Percentiles rank a stretch among this genome's conserved stretches.
phyloP scores from a whole-genome alignment of 768 basidiomycete species.

The Tulasnella sp. region DNA sequence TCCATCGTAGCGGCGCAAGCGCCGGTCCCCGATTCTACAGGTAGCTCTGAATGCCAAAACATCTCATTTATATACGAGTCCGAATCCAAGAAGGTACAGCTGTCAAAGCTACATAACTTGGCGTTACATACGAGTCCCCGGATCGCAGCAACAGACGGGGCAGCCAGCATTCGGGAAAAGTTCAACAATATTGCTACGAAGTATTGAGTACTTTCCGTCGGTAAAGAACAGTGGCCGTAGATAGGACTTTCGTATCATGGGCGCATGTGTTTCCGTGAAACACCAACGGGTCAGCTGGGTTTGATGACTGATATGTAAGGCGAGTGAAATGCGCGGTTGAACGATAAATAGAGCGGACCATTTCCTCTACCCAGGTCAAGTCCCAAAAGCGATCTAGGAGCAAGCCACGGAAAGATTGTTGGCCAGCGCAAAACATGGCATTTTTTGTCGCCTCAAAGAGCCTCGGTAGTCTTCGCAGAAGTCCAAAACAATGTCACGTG shows the following conservation, averaged over 20 bases:
- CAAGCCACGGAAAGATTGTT: slow-evolving; percentile 40
- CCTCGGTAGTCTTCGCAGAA: slow-evolving; percentile 19
- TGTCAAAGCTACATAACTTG: no score
- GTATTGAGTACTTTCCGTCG: not conserved
- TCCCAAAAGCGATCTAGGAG: slow-evolving; percentile 40
- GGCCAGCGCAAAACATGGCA: slow-evolving; percentile 39
- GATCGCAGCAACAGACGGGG: no score
- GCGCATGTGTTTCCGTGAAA: slow-evolving; percentile 43
- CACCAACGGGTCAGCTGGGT: slow-evolving; percentile 39
- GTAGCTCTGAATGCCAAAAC: no score
- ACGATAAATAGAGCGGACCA: slow-evolving; percentile 42
- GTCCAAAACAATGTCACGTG: not conserved
- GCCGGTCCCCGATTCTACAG: no score
- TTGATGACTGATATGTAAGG: slow-evolving; percentile 41
- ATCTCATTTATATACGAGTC: no score
- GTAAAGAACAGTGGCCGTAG: slow-evolving; percentile 42
- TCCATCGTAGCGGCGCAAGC: no score
- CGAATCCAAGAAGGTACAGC: no score
- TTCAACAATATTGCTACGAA: no score
- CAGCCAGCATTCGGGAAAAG: no score
- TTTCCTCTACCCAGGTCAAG: slow-evolving; percentile 44
- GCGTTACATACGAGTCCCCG: no score
- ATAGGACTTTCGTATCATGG: slow-evolving; percentile 36
- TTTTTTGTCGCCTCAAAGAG: not conserved
- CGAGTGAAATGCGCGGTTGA: slow-evolving; percentile 42